Evolutionary conservation across 1,139 yeast genomes (phyloP).

Genomic region (Magnusiomyces suaveolens): DNA sequence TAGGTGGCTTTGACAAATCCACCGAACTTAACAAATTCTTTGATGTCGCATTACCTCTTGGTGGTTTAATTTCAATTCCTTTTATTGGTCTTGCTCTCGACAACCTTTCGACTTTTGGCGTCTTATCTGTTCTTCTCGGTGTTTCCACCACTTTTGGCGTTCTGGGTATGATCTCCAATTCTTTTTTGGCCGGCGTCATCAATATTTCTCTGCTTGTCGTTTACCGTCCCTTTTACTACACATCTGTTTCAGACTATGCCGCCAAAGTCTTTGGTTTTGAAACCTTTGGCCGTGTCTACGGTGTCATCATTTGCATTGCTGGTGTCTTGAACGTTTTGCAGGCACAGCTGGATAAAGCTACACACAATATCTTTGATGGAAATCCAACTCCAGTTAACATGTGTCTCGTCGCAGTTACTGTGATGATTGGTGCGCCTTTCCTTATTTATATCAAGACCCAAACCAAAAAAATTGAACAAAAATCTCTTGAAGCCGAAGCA

Average conservation of each 20-base stretch:
- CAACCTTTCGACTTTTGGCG: constrained; percentile 53
- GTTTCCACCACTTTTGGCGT: constrained; percentile 24
- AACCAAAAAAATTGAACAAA: constrained; percentile 29
- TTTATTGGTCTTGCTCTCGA: constrained; percentile 77
- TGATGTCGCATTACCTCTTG: constrained; percentile 77
- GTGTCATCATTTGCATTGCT: constrained; percentile 69
- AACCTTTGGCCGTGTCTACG: constrained; percentile 89
- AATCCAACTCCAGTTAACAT: constrained; percentile 73
- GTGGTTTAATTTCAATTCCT: constrained; percentile 79
- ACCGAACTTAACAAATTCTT: constrained; percentile 58
- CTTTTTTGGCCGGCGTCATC: constrained; percentile 49
- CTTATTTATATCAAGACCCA: constrained; percentile 47
- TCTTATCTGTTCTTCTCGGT: constrained; percentile 40
- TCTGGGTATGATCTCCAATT: constrained; percentile 15
- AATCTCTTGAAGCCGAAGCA: constrained; percentile 7
- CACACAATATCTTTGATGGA: constrained; percentile 56
- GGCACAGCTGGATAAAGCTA: constrained; percentile 54
- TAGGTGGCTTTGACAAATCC: constrained; percentile 48
- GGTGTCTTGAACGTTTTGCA: constrained; percentile 71
- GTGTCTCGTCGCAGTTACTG: constrained; percentile 44
- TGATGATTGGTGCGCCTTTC: constrained; percentile 45
- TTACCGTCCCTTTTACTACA: constrained; percentile 84
- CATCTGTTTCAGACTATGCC: constrained; percentile 82
- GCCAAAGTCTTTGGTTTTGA: constrained; percentile 90
- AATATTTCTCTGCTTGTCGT: constrained; percentile 68